Percentiles rank a stretch among this genome's conserved stretches.
Evolutionary conservation across 192 early-diverging fungal genomes (phyloP).

Genomic region (Jimgerdemannia flammicorona): DNA sequence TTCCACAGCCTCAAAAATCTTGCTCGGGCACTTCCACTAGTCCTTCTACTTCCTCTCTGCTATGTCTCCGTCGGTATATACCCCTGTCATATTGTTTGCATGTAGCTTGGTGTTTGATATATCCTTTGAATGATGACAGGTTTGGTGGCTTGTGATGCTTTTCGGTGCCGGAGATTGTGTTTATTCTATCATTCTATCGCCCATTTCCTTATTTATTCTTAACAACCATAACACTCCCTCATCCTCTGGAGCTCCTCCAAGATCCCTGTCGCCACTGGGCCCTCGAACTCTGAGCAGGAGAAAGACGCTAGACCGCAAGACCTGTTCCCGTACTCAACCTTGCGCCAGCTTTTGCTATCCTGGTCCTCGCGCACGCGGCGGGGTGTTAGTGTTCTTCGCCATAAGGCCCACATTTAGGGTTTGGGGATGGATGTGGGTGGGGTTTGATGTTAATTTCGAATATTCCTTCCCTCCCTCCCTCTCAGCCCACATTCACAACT

Average conservation of each 20-base stretch:
- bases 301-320: neutral
- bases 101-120: conserved; percentile 71
- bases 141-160: conserved; percentile 24
- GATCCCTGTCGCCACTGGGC: conserved; percentile 21
- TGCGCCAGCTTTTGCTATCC: conserved; percentile 21
- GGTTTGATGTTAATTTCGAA: neutral
- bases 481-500: conserved; percentile 1
- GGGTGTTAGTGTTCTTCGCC: conserved; percentile 27
- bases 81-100: conserved; percentile 71
- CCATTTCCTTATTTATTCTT: no score
- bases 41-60: conserved; percentile 92
- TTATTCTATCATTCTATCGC: conserved; percentile 36
- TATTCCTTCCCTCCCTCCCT: neutral
- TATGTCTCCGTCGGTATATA: conserved; percentile 91
- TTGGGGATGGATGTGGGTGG: neutral
- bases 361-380: conserved; percentile 21
- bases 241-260: conserved; percentile 27
- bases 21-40: conserved; percentile 91
- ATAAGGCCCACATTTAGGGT: conserved; percentile 17
- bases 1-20: conserved; percentile 87
- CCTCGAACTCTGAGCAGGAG: conserved; percentile 5
- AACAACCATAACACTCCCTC: conserved; percentile 40
- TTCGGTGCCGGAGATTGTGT: conserved; percentile 29
- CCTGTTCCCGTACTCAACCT: conserved; percentile 22
- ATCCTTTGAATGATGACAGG: conserved; percentile 51